Percentiles rank a stretch among this genome's conserved stretches.
Evolutionary conservation across 208 protist genomes (phyloP).

Genomic region (Porcisia hertigi): DNA sequence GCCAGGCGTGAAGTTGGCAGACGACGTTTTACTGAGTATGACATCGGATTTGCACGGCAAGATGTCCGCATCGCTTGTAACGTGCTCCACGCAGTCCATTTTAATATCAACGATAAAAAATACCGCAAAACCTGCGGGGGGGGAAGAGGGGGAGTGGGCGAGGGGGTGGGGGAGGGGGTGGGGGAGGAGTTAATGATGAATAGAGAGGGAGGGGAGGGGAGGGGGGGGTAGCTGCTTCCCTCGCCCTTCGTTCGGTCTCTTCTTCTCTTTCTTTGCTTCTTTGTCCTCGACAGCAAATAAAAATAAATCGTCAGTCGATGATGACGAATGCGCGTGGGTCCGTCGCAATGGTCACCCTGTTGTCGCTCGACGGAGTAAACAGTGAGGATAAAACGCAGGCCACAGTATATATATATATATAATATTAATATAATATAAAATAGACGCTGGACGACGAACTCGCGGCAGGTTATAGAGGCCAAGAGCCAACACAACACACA

Average conservation of each 20-base stretch:
- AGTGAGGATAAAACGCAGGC: background rate
- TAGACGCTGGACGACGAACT: background rate
- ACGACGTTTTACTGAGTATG: conserved; percentile 71
- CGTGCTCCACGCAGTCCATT: conserved; percentile 78
- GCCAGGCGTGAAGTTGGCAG: conserved; percentile 47
- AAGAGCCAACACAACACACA: too few species aligned
- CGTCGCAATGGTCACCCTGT: too few species aligned
- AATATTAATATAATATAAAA: too few species aligned
- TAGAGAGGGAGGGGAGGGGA: too few species aligned
- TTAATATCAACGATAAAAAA: conserved; percentile 13
- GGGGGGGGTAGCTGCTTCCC: too few species aligned
- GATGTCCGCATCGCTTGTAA: conserved; percentile 53
- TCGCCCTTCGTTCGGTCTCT: too few species aligned
- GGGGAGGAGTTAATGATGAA: too few species aligned
- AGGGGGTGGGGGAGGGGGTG: background rate
- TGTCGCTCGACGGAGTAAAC: background rate
- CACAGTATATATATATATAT: background rate
- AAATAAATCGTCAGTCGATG: too few species aligned
- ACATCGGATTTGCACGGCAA: conserved; percentile 63
- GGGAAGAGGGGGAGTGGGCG: background rate
- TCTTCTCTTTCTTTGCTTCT: too few species aligned
- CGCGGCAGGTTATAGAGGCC: too few species aligned
- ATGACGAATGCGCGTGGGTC: too few species aligned
- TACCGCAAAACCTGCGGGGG: background rate
- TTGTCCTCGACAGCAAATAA: too few species aligned